Evolutionary conservation across 2,329 filamentous ascomycete species (phyloP).

Genomic region (Immersiporthe knoxdaviesiana): DNA sequence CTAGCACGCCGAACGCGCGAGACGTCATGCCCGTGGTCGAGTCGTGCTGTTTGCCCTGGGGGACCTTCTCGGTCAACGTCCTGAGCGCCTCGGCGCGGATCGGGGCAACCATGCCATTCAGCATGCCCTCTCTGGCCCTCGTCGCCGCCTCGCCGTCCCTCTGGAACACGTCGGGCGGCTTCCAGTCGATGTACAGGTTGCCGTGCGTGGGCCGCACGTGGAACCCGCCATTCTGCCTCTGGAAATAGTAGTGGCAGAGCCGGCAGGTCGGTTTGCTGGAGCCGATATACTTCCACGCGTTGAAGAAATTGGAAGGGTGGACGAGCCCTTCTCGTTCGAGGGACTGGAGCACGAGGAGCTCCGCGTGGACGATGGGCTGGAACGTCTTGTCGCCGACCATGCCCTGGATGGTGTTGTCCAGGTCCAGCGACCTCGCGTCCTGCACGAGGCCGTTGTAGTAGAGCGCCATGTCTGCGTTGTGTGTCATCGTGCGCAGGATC

Average conservation of each 20-base stretch:
- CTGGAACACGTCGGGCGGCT: slow-evolving; percentile 29
- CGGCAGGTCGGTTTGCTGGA: slow-evolving; percentile 34
- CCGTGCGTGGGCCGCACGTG: slow-evolving; percentile 28
- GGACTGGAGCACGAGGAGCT: slow-evolving; percentile 31
- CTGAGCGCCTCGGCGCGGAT: slow-evolving; percentile 18
- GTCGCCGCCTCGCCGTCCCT: slow-evolving; percentile 27
- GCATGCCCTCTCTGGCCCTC: slow-evolving; percentile 18
- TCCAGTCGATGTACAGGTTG: slow-evolving; percentile 33
- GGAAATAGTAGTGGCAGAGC: slow-evolving; percentile 33
- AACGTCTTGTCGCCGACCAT: slow-evolving; percentile 15
- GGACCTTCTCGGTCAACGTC: slow-evolving; percentile 17
- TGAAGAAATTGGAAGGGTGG: slow-evolving; percentile 30
- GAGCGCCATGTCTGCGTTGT: not conserved
- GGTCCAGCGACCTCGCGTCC: slow-evolving; percentile 23
- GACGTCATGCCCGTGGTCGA: slow-evolving; percentile 17
- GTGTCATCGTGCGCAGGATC: slow-evolving; percentile 31
- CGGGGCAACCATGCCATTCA: slow-evolving; percentile 8
- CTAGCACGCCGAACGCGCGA: not conserved
- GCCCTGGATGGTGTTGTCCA: slow-evolving; percentile 25
- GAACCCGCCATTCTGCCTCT: slow-evolving; percentile 23
- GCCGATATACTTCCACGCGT: slow-evolving; percentile 33
- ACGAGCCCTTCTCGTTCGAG: slow-evolving; percentile 20
- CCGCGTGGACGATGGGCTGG: slow-evolving; percentile 32
- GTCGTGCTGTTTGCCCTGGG: slow-evolving; percentile 12
- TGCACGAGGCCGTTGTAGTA: slow-evolving; percentile 16